Conservation (phyloP, 371 early-diverging fungal genomes). For the Mortierella sp. region DNA sequence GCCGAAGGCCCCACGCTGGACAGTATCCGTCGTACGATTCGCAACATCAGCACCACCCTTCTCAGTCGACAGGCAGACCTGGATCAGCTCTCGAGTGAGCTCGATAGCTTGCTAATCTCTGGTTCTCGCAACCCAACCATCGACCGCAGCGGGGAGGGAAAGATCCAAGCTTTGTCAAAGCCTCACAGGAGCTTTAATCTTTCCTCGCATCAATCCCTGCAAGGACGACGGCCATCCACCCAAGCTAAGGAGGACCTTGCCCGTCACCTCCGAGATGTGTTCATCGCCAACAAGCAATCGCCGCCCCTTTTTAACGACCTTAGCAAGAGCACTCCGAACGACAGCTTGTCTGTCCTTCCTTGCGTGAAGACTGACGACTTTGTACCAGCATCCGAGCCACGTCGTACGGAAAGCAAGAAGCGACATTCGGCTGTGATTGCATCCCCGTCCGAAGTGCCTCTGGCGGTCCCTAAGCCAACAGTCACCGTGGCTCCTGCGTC, state of each 20-base stretch:
- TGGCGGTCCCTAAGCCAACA: constrained; percentile 3
- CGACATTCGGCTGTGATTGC: constrained; percentile 26
- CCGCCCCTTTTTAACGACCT: constrained; percentile 14
- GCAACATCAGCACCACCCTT: constrained; percentile 39
- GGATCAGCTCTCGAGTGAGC: constrained; percentile 29
- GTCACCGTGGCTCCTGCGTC: neutral
- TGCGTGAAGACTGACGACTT: constrained; percentile 14
- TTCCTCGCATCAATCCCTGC: neutral
- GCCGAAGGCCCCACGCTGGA: constrained; percentile 30
- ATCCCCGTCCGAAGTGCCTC: constrained; percentile 8
- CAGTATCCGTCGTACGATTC: constrained; percentile 46
- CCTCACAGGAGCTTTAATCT: constrained; percentile 6
- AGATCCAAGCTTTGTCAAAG: neutral
- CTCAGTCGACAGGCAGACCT: constrained; percentile 35
- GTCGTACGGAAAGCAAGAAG: constrained; percentile 47
- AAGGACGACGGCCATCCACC: constrained; percentile 10
- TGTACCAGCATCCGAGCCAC: constrained; percentile 31
- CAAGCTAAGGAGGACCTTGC: constrained; percentile 25
- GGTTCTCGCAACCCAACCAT: constrained; percentile 5
- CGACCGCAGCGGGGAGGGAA: neutral
- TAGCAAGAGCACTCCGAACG: constrained; percentile 1
- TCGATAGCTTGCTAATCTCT: constrained; percentile 30
- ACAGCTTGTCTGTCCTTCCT: constrained; percentile 23
- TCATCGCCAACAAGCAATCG: constrained; percentile 14
- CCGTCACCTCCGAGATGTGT: constrained; percentile 23